phyloP scores from a whole-genome alignment of 2,329 filamentous ascomycete species.

The Fusarium tricinctum region DNA sequence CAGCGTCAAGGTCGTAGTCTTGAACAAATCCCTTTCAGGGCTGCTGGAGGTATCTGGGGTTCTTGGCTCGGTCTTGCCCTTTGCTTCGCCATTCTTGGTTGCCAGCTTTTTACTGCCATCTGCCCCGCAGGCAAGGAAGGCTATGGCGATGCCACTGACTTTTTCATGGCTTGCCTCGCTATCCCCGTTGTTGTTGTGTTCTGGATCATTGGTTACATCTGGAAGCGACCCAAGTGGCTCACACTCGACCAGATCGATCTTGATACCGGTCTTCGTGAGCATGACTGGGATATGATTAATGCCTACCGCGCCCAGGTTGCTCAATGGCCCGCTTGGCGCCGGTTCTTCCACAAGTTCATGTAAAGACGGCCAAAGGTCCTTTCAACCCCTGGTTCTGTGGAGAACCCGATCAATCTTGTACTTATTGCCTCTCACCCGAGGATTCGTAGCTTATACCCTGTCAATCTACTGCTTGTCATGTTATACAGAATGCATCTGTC shows the following conservation, averaged over 20 bases:
- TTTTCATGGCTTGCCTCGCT: conserved; percentile 69
- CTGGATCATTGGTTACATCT: conserved; percentile 70
- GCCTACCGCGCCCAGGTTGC: conserved; percentile 64
- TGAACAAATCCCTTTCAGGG: conserved; percentile 75
- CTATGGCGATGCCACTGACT: conserved; percentile 60
- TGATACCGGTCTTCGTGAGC: conserved; percentile 73
- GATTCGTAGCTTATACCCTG: conserved; percentile 35
- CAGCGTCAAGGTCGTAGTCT: conserved; percentile 67
- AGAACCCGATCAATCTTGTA: conserved; percentile 7
- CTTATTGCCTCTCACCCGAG: conserved; percentile 17
- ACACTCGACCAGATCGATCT: conserved; percentile 73
- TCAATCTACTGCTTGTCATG: conserved; percentile 26
- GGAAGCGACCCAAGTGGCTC: conserved; percentile 75
- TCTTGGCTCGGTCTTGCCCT: conserved; percentile 73
- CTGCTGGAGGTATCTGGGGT: conserved; percentile 71
- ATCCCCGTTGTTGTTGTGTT: conserved; percentile 67
- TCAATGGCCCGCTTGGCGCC: conserved; percentile 64
- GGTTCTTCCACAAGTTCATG: conserved; percentile 39
- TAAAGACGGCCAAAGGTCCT: background rate
- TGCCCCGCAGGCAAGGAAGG: conserved; percentile 53
- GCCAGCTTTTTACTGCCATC: conserved; percentile 66
- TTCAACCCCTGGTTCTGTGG: background rate
- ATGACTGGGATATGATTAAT: conserved; percentile 74
- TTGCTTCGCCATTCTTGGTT: conserved; percentile 66
- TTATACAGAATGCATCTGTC: background rate